Base-by-base conservation (phyloP, 805 yeast genomes). In the Saccharomycopsis vini region DNA sequence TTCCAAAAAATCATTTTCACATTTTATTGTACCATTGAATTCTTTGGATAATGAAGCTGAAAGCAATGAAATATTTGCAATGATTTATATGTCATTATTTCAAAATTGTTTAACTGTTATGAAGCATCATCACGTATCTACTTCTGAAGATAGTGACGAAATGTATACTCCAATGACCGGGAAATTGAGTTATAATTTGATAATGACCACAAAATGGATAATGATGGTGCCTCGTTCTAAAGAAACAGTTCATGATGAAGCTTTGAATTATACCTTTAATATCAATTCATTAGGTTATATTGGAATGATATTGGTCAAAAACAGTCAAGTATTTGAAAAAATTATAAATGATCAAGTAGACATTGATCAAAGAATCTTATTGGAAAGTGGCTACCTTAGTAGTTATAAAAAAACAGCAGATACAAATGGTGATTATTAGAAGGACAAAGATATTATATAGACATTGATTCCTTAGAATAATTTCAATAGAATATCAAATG, bases 171-270 rank as follows among this genome's bases (percentile, higher is more conserved):
- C n/a, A n/a, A n/a, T n/a, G n/a, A 18, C 18, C 23, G 9, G 10
- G 6, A n/a, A 30, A n/a, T 34, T 40, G 40, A 81, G 90, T 31
- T 90, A 85, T 61, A 90, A 90, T 58, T 77, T 89, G 29, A 63
- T 87, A 36, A 75, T 90, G 72, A 87, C 94, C 39, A 77, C 77
- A 39, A 72, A 77, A 42, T 90, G 92, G 85, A 75, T 90, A 63
- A 75, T 88, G 75, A 60, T 84, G 19, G 80, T 88, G n/a, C 97
- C 98, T 15, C 73, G 97, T 55, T 66, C 81, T 2, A 55, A 58
- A 15, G 79, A 81, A 1, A 66, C 63, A 40, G 78, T 69, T 54
- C 68, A 71, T 35, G 66, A 66, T 6, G 52, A 46, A 19, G 54
- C 52, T 15, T 64, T 60, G 4, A n/a, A 54, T 47, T 56, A 46